Conservation (phyloP, 2,329 filamentous ascomycete genomes). For the Ceratocystis smalleyi region DNA sequence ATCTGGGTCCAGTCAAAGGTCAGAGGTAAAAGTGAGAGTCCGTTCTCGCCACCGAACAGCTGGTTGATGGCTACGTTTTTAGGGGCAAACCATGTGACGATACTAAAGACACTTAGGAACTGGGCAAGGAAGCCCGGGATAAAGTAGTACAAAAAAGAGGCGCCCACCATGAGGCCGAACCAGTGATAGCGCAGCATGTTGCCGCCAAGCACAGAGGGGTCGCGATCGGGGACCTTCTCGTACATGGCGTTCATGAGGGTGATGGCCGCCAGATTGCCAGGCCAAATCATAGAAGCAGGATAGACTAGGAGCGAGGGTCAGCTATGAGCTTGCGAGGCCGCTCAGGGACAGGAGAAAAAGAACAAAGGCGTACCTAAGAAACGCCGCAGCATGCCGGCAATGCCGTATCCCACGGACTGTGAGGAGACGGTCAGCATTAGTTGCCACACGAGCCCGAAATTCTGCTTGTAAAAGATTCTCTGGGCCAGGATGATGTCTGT, state of each 20-base stretch:
- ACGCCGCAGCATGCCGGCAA: conserved; percentile 51
- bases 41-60: conserved; percentile 53
- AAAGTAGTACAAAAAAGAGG: conserved; percentile 50
- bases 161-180: conserved; percentile 43
- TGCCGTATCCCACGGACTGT: conserved; percentile 53
- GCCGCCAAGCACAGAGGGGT: conserved; percentile 44
- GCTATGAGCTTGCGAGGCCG: background rate
- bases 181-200: conserved; percentile 49
- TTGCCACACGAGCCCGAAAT: conserved; percentile 52
- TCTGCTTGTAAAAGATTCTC: conserved; percentile 53
- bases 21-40: conserved; percentile 52
- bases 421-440: conserved; percentile 51
- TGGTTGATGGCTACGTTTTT: conserved; percentile 55
- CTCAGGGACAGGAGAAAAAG: background rate
- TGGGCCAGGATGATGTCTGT: conserved; percentile 61
- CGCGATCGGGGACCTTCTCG: conserved; percentile 37
- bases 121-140: conserved; percentile 55
- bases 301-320: conserved; percentile 30
- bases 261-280: conserved; percentile 48
- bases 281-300: conserved; percentile 62
- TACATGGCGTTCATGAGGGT: conserved; percentile 60
- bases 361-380: conserved; percentile 36
- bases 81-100: conserved; percentile 56
- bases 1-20: conserved; percentile 67
- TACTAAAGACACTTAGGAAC: conserved; percentile 54